Evolutionary conservation across 331 rosid species (phyloP), one percentile per base, ranked within the genome.

Genomic region (Acacia pycnantha): DNA sequence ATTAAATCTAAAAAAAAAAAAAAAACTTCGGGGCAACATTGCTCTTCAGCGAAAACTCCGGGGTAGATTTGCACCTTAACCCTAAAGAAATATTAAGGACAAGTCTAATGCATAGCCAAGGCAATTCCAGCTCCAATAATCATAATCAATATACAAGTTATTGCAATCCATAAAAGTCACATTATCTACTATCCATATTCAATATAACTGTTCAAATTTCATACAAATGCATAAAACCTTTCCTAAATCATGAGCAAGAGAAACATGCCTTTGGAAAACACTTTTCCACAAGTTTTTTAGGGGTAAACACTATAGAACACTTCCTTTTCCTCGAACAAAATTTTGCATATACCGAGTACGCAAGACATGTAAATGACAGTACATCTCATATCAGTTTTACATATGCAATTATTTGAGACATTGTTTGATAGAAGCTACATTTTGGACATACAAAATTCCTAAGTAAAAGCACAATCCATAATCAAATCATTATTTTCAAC

Each of bases 401-500:
- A n/a, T 7, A 56, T 13, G 13, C n/a, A 58, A 3, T 26, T 43
- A 62, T 72, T 37, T 56, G 54, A 73, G 73, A 73, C 41, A 73
- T 48, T 37, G 33, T 67, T 73, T 69, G 19, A 69, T 41, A n/a
- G 48, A 40, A 22, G 73, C 46, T 78, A 78, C 22, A 65, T 47
- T n/a, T 54, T 73, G 37, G 70, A 53, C 81, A 82, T 29, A 53
- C 73, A 79, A 18, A 64, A 70, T 69, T 65, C 19, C 22, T 26
- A 43, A 65, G 56, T 56, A 51, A 76, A 76, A 66, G 71, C 58
- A 40, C 46, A 21, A 79, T 76, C 80, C 83, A 79, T 26, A 26
- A 53, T 56, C 77, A 61, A 46, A 79, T 70, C 19, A 86, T 79
- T 76, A 86, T 86, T 69, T 21, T 80, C 80, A 80, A 66, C 44